Percentiles rank a stretch among this genome's conserved stretches.
Evolutionary conservation across 106 monocot genomes (phyloP).

Genomic region (Ottelia alismoides): DNA sequence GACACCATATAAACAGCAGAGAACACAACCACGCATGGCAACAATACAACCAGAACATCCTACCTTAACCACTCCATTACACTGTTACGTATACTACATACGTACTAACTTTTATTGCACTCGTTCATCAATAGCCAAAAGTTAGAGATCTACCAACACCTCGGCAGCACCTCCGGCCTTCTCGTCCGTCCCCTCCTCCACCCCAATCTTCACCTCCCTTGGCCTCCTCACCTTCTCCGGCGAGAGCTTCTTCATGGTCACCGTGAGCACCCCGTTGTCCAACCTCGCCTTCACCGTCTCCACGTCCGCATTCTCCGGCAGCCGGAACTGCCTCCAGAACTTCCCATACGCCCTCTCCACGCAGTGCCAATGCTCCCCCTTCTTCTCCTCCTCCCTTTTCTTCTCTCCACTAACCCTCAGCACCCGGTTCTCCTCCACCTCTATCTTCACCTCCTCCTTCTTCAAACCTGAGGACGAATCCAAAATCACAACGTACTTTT

Average conservation of each 20-base stretch:
- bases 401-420: conserved; percentile 36
- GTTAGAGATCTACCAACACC: too few species aligned
- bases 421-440: conserved; percentile 44
- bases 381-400: conserved; percentile 17
- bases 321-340: conserved; percentile 78
- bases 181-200: background rate
- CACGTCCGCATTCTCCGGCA: conserved; percentile 57
- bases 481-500: too few species aligned
- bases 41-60: too few species aligned
- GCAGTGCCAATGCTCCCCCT: conserved; percentile 56
- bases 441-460: conserved; percentile 36
- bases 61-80: too few species aligned
- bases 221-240: conserved; percentile 46
- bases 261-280: conserved; percentile 40
- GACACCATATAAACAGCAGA: too few species aligned
- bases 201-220: conserved; percentile 37
- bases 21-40: too few species aligned
- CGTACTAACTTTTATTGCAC: too few species aligned
- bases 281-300: conserved; percentile 36
- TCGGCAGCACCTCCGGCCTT: background rate
- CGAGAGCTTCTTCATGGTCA: conserved; percentile 39
- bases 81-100: too few species aligned
- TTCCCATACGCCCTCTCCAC: conserved; percentile 43
- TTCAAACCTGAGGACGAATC: conserved; percentile 40
- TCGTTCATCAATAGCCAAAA: too few species aligned